Evolutionary conservation across 352 stramenopile genomes (phyloP).

Genomic region (Thalassiosira livingstoniorum): DNA sequence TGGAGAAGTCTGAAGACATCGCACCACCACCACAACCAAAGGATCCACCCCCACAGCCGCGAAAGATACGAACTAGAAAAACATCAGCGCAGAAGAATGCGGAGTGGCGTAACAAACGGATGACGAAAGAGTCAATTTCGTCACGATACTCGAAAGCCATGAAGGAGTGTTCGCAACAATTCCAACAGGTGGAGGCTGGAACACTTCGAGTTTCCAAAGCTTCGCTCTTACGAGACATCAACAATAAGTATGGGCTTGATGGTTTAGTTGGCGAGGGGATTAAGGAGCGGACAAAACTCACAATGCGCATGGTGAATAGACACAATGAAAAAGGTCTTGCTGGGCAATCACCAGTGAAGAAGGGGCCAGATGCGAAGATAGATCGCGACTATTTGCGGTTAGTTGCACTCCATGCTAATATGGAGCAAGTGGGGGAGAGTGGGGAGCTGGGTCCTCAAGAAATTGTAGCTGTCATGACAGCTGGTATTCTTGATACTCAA

Average conservation of each 20-base stretch:
- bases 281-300: background rate
- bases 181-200: background rate
- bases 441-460: too few species aligned
- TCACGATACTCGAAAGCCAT: background rate
- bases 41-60: too few species aligned
- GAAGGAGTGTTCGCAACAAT: background rate
- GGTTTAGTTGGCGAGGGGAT: background rate
- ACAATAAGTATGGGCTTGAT: background rate
- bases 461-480: background rate
- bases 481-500: background rate
- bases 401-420: too few species aligned
- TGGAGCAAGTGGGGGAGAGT: too few species aligned
- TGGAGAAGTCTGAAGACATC: background rate
- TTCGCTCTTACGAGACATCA: too few species aligned
- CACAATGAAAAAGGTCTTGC: background rate
- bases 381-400: too few species aligned
- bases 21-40: too few species aligned
- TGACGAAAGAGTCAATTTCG: background rate
- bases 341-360: background rate
- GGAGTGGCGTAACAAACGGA: background rate
- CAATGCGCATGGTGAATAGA: background rate
- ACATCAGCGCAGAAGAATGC: background rate
- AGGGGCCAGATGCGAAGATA: background rate
- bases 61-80: background rate
- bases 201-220: background rate